Evolutionary conservation across 2,329 filamentous ascomycete genomes (phyloP).

Genomic region (Alternaria arborescens): DNA sequence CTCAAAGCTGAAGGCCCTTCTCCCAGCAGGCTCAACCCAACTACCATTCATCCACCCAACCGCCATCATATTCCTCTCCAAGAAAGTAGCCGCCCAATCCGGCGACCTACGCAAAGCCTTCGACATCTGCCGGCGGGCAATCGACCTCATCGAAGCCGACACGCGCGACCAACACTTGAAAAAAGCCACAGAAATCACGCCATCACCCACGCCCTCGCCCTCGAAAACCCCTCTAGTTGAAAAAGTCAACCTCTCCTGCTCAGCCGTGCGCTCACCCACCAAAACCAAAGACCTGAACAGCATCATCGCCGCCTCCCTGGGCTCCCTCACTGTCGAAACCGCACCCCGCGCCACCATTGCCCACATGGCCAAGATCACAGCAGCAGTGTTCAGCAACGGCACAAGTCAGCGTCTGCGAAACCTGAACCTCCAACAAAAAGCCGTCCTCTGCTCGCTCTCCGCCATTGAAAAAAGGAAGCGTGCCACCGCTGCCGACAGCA

Average conservation of each 20-base stretch:
- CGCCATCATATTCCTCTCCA: constrained; percentile 90
- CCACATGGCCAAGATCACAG: constrained; percentile 90
- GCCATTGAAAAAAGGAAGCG: constrained; percentile 82
- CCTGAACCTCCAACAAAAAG: constrained; percentile 96
- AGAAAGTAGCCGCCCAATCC: constrained; percentile 93
- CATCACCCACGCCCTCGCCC: constrained; percentile 64
- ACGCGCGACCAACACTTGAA: constrained; percentile 77
- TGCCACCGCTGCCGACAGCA: constrained; percentile 43
- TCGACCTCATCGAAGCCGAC: constrained; percentile 89
- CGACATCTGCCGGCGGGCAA: constrained; percentile 87
- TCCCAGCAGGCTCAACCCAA: constrained; percentile 67
- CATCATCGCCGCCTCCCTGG: constrained; percentile 57
- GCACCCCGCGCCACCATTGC: constrained; percentile 89
- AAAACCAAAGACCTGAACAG: constrained; percentile 43
- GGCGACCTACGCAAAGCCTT: constrained; percentile 95
- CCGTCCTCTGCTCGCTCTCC: constrained; percentile 86
- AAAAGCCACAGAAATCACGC: constrained; percentile 58
- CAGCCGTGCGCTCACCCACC: constrained; percentile 53
- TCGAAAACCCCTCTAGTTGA: constrained; percentile 81
- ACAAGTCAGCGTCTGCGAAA: constrained; percentile 83
- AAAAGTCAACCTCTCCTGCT: constrained; percentile 75
- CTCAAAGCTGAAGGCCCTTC: constrained; percentile 78
- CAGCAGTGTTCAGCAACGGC: constrained; percentile 88
- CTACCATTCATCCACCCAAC: constrained; percentile 92
- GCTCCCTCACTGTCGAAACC: constrained; percentile 73